Conservation (phyloP, 2,329 filamentous ascomycete species). For the Fusarium domesticum region DNA sequence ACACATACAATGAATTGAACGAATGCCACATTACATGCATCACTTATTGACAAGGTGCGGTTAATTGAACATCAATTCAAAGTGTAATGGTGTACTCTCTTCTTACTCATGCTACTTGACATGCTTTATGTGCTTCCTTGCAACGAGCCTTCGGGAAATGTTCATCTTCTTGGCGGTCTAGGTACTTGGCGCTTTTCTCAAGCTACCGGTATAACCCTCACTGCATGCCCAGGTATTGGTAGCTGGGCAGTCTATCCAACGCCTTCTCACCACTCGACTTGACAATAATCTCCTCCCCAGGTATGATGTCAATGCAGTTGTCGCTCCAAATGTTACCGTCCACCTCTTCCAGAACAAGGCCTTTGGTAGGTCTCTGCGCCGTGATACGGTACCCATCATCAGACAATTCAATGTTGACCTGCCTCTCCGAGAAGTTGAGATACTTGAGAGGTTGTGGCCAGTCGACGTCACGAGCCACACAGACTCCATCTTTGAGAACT, state of each 20-base stretch:
- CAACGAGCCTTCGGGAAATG: too few species aligned
- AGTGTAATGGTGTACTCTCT: too few species aligned
- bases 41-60: too few species aligned
- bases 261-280: neutral
- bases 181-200: too few species aligned
- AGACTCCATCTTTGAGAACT: constrained; percentile 35
- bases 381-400: constrained; percentile 29
- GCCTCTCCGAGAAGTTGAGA: constrained; percentile 46
- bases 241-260: neutral
- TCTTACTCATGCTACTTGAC: too few species aligned
- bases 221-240: neutral
- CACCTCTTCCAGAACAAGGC: constrained; percentile 51
- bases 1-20: too few species aligned
- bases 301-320: constrained; percentile 58
- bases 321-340: constrained; percentile 48
- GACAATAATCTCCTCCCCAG: constrained; percentile 34
- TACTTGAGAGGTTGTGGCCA: constrained; percentile 65
- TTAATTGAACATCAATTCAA: too few species aligned
- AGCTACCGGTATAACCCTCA: too few species aligned
- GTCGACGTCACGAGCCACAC: constrained; percentile 48
- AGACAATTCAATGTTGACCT: constrained; percentile 33
- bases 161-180: too few species aligned
- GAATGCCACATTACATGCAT: too few species aligned
- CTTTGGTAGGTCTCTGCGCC: constrained; percentile 52
- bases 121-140: too few species aligned